Percentiles rank a stretch among this genome's conserved stretches.
phyloP scores from a whole-genome alignment of 1,139 yeast species.

The Yamadazyma trypodendri region DNA sequence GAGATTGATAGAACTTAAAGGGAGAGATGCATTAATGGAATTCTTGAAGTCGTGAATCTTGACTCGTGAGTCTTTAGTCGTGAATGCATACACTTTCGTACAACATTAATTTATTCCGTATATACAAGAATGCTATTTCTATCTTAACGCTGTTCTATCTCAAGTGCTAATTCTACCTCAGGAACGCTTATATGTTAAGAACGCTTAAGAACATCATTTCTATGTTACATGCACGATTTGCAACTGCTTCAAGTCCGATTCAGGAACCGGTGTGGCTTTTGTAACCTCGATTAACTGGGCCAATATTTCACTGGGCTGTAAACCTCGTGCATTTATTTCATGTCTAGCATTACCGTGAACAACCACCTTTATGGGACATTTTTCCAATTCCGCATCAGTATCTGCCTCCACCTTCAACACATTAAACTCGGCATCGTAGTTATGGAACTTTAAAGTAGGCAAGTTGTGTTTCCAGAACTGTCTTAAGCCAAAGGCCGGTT shows the following conservation, averaged over 20 bases:
- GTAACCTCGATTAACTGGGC: conserved; percentile 31
- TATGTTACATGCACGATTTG: conserved; percentile 8
- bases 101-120: conserved; percentile 7
- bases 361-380: conserved; percentile 47
- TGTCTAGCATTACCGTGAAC: conserved; percentile 24
- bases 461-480: conserved; percentile 70
- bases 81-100: too few relatives aligned
- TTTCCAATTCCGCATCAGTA: conserved; percentile 36
- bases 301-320: conserved; percentile 23
- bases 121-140: conserved; percentile 6
- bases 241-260: conserved; percentile 18
- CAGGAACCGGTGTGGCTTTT: conserved; percentile 28
- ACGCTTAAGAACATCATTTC: background rate
- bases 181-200: background rate
- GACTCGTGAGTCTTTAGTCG: conserved; percentile 6
- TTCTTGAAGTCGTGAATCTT: conserved; percentile 46
- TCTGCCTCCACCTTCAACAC: conserved; percentile 55
- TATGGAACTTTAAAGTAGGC: conserved; percentile 80
- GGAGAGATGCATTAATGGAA: conserved; percentile 60
- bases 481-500: conserved; percentile 38
- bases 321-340: conserved; percentile 30
- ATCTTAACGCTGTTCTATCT: too few relatives aligned
- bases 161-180: too few relatives aligned
- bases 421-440: conserved; percentile 63
- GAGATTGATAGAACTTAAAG: conserved; percentile 63